Evolutionary conservation across 495 filamentous ascomycete species (phyloP).

Genomic region (Annulohypoxylon stygium): DNA sequence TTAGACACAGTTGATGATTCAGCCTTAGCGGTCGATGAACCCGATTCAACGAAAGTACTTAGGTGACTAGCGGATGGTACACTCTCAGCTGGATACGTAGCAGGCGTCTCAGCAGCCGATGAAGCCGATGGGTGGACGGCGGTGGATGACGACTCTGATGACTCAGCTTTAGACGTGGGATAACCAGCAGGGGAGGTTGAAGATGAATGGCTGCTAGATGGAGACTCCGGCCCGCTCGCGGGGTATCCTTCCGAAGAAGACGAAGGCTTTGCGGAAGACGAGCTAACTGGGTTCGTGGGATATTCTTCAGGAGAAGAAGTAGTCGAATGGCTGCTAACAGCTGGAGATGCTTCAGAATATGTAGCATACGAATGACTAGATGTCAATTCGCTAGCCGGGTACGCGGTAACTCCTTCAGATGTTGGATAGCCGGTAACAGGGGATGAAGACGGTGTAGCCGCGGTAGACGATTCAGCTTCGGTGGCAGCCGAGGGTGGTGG

Average conservation of each 20-base stretch:
- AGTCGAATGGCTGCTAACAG: slow-evolving; percentile 14
- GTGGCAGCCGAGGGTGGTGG: slow-evolving; percentile 5
- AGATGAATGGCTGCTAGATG: slow-evolving; percentile 15
- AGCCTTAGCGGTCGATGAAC: slow-evolving; percentile 15
- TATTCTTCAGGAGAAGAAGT: slow-evolving; percentile 29
- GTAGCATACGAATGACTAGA: slow-evolving; percentile 2
- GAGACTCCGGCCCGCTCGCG: background rate
- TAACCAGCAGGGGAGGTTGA: background rate
- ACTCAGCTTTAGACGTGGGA: slow-evolving; percentile 17
- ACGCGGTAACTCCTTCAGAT: background rate
- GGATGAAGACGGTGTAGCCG: background rate
- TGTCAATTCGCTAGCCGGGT: slow-evolving; percentile 18
- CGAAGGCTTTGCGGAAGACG: slow-evolving; percentile 12
- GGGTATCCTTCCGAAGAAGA: slow-evolving; percentile 21
- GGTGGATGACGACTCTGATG: slow-evolving; percentile 25
- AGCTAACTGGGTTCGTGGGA: slow-evolving; percentile 26
- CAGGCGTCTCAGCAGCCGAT: slow-evolving; percentile 15
- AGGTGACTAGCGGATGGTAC: slow-evolving; percentile 17
- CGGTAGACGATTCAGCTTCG: slow-evolving; percentile 22
- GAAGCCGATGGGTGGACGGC: slow-evolving; percentile 14
- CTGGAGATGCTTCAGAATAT: slow-evolving; percentile 22
- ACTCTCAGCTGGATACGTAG: slow-evolving; percentile 24
- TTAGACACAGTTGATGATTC: slow-evolving; percentile 10
- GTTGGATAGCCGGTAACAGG: slow-evolving; percentile 13
- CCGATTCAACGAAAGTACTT: slow-evolving; percentile 11